A percentile compares a stretch with the other conserved stretches of the same genome.
These are phyloP conservation scores for Solanum etuberosum DNA, from an alignment of 257 asterid species.

Conservation along the genomic window DNA sequence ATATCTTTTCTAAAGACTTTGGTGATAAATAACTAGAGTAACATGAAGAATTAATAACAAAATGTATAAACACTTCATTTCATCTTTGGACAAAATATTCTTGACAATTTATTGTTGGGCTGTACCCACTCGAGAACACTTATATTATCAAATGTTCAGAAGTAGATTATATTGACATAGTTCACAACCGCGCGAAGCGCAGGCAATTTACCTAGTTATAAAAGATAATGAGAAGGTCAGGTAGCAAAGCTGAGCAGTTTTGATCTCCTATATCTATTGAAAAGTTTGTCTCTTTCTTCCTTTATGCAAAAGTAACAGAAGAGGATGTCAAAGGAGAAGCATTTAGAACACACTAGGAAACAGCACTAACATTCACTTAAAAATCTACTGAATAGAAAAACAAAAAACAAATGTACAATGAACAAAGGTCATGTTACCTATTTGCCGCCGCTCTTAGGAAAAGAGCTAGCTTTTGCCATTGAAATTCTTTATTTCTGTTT, in stretches of 20 bases:
- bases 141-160: too few relatives aligned
- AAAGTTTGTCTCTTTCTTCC: not conserved
- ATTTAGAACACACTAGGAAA: not conserved
- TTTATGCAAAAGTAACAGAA: not conserved
- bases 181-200: too few relatives aligned
- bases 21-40: too few relatives aligned
- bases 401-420: not conserved
- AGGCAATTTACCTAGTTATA: too few relatives aligned
- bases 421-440: constrained; percentile 25
- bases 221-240: not conserved
- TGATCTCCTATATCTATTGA: not conserved
- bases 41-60: too few relatives aligned
- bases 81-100: too few relatives aligned
- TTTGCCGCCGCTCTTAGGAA: constrained; percentile 71
- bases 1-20: too few relatives aligned
- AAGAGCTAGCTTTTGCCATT: constrained; percentile 73
- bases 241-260: not conserved
- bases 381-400: not conserved
- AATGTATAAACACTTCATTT: too few relatives aligned
- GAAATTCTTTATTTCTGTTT: constrained; percentile 75
- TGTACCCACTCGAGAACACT: too few relatives aligned
- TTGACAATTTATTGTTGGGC: too few relatives aligned
- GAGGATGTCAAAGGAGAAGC: not conserved
- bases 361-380: not conserved
- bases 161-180: too few relatives aligned